These are phyloP conservation scores for Ogataea angusta DNA, from an alignment of 805 yeast species.

Conservation along the genomic window DNA sequence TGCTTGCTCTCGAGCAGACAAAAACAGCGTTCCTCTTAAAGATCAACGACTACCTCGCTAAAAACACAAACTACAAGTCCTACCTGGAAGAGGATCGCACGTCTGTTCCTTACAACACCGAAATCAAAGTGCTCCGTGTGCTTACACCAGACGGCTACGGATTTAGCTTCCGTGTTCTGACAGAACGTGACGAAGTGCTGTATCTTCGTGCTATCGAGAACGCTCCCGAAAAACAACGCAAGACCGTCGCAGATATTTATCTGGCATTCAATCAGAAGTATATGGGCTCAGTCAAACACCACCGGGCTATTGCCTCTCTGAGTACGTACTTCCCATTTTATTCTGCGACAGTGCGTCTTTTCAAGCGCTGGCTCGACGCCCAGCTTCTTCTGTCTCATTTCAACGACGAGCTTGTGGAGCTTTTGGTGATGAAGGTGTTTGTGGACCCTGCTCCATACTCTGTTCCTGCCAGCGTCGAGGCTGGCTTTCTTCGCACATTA, in stretches of 20 bases:
- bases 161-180: constrained; percentile 68
- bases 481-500: constrained; percentile 77
- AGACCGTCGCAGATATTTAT: constrained; percentile 57
- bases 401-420: constrained; percentile 75
- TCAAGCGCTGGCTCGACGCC: constrained; percentile 86
- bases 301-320: constrained; percentile 70
- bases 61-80: constrained; percentile 53
- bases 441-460: constrained; percentile 85
- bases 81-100: constrained; percentile 62
- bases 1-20: constrained; percentile 78
- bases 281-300: constrained; percentile 70
- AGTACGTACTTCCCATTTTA: constrained; percentile 69
- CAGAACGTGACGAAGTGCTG: constrained; percentile 79
- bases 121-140: constrained; percentile 56
- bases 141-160: constrained; percentile 90
- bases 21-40: constrained; percentile 86
- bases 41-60: constrained; percentile 46
- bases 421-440: constrained; percentile 79
- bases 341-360: constrained; percentile 76
- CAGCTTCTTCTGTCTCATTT: constrained; percentile 74
- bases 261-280: constrained; percentile 64
- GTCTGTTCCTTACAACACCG: constrained; percentile 61
- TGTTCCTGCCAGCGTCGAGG: constrained; percentile 71
- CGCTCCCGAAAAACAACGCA: constrained; percentile 56
- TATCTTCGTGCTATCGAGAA: constrained; percentile 70